Percentiles rank a stretch among this genome's conserved stretches.
Evolutionary conservation across 768 basidiomycete species (phyloP).

Genomic region (Cystobasidiopsis lactophilus): DNA sequence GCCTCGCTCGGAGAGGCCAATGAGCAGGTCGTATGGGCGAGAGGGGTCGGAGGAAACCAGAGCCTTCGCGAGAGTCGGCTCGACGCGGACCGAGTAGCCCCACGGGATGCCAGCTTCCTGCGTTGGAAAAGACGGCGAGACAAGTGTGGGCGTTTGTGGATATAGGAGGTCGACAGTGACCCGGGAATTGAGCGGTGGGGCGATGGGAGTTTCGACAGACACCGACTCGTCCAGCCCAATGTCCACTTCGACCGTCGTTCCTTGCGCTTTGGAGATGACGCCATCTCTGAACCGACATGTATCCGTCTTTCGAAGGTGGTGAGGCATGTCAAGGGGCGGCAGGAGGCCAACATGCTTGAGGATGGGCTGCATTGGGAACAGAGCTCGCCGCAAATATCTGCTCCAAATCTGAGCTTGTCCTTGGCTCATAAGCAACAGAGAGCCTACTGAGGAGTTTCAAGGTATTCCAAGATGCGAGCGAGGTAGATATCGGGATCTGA

Average conservation of each 20-base stretch:
- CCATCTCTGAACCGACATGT: constrained; percentile 4
- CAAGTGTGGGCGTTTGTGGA: neutral
- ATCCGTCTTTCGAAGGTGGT: constrained; percentile 6
- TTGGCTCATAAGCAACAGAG: neutral
- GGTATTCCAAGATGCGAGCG: constrained; percentile 5
- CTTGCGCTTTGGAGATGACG: neutral
- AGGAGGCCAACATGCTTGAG: constrained; percentile 8
- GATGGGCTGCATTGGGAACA: constrained; percentile 7
- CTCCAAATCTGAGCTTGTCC: no score
- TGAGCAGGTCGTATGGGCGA: constrained; percentile 2
- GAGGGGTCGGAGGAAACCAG: neutral
- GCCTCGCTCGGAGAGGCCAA: constrained; percentile 10
- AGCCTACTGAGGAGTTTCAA: constrained; percentile 10
- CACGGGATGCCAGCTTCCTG: constrained; percentile 1
- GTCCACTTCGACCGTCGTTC: constrained; percentile 1
- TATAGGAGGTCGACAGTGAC: neutral
- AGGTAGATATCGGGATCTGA: constrained; percentile 3
- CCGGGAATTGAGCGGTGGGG: neutral
- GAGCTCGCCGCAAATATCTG: constrained; percentile 5
- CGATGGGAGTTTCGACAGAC: neutral
- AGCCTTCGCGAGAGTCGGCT: neutral
- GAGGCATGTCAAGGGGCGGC: constrained; percentile 10
- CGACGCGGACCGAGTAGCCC: constrained; percentile 8
- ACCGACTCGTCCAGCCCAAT: constrained; percentile 5
- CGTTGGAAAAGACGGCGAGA: constrained; percentile 1